Percentiles rank a stretch among this genome's conserved stretches.
These are phyloP conservation scores for Trypethelium eluteriae DNA, from an alignment of 495 filamentous ascomycete species.

Conservation along the genomic window DNA sequence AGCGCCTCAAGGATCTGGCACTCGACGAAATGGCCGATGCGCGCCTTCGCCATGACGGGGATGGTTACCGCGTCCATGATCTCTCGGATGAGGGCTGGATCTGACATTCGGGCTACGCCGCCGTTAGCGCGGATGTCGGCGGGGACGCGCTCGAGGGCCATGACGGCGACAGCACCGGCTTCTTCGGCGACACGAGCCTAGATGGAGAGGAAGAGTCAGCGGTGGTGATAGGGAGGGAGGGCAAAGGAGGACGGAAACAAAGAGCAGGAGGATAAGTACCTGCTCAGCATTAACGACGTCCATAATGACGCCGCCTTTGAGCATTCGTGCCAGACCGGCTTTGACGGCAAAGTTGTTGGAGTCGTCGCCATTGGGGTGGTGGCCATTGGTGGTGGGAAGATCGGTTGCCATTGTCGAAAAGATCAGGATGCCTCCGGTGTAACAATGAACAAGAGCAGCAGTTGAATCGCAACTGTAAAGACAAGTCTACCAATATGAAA, in stretches of 20 bases:
- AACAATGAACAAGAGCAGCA: background rate
- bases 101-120: conserved; percentile 94
- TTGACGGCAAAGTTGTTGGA: conserved; percentile 55
- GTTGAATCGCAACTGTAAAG: background rate
- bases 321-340: conserved; percentile 89
- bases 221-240: conserved; percentile 7
- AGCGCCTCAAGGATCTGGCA: conserved; percentile 96
- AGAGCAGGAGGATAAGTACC: conserved; percentile 37
- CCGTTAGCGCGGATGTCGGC: conserved; percentile 90
- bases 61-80: conserved; percentile 97
- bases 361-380: conserved; percentile 31
- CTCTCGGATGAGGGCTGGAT: conserved; percentile 89
- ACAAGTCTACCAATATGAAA: background rate
- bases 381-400: conserved; percentile 33
- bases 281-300: conserved; percentile 93
- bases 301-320: conserved; percentile 99
- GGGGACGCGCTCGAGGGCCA: conserved; percentile 96
- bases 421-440: background rate
- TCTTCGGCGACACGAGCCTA: conserved; percentile 93
- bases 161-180: conserved; percentile 90
- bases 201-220: background rate
- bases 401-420: conserved; percentile 30
- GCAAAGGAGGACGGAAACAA: conserved; percentile 14
- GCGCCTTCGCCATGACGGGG: conserved; percentile 97
- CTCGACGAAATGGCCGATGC: conserved; percentile 96